Evolutionary conservation across 176 grass and related monocot species (phyloP), one percentile per base, ranked within the genome.

Genomic region (Triticum aestivum): DNA sequence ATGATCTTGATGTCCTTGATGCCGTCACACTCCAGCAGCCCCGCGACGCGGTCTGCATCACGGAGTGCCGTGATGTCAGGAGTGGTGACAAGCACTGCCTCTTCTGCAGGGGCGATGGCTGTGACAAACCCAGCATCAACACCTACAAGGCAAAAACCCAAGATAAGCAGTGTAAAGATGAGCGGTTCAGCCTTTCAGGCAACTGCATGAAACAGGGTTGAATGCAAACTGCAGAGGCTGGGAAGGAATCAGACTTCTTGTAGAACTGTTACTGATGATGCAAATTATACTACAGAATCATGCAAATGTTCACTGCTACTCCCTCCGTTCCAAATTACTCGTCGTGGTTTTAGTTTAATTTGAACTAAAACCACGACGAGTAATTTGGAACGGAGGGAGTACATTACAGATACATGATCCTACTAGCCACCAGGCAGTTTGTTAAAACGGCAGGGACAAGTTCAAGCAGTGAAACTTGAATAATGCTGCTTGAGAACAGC

Each of bases 1-100:
- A 98, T 69, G 18, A 98, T 96, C 82, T 96, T 96, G 66, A 98
- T 94, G 61, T 98, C 97, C 54, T 93, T 95, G 84, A 98, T 98
- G 58, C 97, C 94, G 1, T 96, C 94, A 0, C 94, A 94, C 77
- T 99, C 97, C 30, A 96, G 47, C 11, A 94, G 85, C 1, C 97
- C 97, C 0, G 90, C 90, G 5, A 98, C 97, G 8, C 94, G 92
- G 71, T 99, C 97, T 2, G 94, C 97, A 33, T 99, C 97, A 9
- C 94, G 90, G 20, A 99, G 90, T 45, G 97, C 92, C 0, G 94
- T 96, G 79, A 96, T 98, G 84, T 98, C 94, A 0, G 94, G 92
- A 11, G 94, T 98, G 4, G 94, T 98, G 33, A 96, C 94, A 11
- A 98, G 85, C 49, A 96, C 92, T 0, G 97, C 97, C 76, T 96